Evolutionary conservation across 805 yeast genomes (phyloP).

Genomic region (Phaffomyces opuntiae): DNA sequence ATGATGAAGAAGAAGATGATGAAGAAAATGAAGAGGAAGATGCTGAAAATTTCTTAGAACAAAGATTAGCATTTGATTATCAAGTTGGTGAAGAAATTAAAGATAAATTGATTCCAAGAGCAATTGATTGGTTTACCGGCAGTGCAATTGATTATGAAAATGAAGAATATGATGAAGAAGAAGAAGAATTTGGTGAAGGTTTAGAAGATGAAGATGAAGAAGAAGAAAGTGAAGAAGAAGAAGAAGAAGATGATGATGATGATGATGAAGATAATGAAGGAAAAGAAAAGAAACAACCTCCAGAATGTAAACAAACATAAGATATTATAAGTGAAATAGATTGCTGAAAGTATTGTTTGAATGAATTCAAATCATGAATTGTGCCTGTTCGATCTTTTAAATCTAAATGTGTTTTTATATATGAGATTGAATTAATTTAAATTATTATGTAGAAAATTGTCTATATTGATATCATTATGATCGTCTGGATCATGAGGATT

Average conservation of each 20-base stretch:
- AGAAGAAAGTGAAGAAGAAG: conserved; percentile 30
- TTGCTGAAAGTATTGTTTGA: not conserved
- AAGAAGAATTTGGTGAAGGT: conserved; percentile 33
- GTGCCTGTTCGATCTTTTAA: not conserved
- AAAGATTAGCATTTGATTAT: conserved; percentile 83
- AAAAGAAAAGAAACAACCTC: conserved; percentile 11
- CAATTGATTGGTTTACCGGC: conserved; percentile 98
- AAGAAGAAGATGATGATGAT: conserved; percentile 9
- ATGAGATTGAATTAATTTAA: not conserved
- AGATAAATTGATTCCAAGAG: conserved; percentile 93
- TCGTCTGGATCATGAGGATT: too few species aligned
- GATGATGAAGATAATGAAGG: conserved; percentile 24
- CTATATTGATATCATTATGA: too few species aligned
- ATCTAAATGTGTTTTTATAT: not conserved
- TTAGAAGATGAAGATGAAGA: conserved; percentile 27
- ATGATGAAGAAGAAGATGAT: conserved; percentile 27
- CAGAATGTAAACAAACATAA: conserved; percentile 13
- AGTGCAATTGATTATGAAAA: conserved; percentile 80
- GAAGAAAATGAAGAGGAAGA: conserved; percentile 53
- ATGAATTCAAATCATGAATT: too few species aligned
- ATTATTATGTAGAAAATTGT: not conserved
- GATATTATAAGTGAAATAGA: too few species aligned
- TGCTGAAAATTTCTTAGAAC: conserved; percentile 70
- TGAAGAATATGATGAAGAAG: conserved; percentile 47
- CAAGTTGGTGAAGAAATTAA: conserved; percentile 94